Evolutionary conservation across 352 stramenopile species (phyloP).

Genomic region (Globisporangium canariense): DNA sequence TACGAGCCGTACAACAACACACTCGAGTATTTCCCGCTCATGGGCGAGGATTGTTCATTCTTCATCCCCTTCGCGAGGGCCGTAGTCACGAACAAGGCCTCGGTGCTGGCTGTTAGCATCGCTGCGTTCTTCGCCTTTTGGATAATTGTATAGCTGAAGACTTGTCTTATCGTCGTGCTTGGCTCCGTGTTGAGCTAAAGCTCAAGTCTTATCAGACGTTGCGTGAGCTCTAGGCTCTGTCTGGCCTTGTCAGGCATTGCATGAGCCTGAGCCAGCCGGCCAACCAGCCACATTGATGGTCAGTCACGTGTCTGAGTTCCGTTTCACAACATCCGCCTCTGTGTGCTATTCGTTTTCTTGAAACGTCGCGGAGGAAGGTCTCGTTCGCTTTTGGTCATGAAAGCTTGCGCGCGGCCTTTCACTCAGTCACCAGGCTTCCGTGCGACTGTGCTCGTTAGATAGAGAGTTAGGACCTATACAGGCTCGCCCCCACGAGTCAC

Average conservation of each 20-base stretch:
- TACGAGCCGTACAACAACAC: conserved; percentile 96
- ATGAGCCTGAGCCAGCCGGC: not conserved
- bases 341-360: not conserved
- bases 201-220: too few species aligned
- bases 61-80: conserved; percentile 60
- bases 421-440: not conserved
- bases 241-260: not conserved
- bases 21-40: conserved; percentile 67
- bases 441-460: not conserved
- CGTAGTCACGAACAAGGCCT: not conserved
- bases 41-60: conserved; percentile 86
- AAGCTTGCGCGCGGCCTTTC: conserved; percentile 4
- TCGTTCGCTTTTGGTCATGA: not conserved
- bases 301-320: not conserved
- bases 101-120: not conserved
- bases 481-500: not conserved
- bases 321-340: conserved; percentile 1
- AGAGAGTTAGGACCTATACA: too few species aligned
- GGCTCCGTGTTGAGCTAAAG: too few species aligned
- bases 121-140: conserved; percentile 4
- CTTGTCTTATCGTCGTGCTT: too few species aligned
- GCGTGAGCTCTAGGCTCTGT: not conserved
- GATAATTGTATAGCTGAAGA: conserved; percentile 8
- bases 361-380: conserved; percentile 8
- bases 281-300: too few species aligned